Base-by-base conservation (phyloP, 139 green algal genomes). In the Chlamydomonas eustigma region DNA sequence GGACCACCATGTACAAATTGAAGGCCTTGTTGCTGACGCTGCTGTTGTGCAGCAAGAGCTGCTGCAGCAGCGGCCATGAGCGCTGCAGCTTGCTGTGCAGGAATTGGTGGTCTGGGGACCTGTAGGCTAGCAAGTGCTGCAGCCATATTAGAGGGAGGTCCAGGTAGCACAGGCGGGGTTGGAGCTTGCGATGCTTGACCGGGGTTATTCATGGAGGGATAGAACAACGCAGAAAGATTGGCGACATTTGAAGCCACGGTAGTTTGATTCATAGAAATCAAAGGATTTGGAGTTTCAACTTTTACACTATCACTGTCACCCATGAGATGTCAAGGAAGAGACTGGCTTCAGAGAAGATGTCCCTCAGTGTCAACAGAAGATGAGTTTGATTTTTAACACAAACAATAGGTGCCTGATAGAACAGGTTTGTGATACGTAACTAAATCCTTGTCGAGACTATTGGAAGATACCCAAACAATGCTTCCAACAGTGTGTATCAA, bases 1-100 rank as follows among this genome's bases (percentile, higher is more conserved):
- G 58, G 58, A 24, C 24, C 22, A 18, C 18, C 25, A 22, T 70
- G 58, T 70, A 24, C 58, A 58, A 58, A 58, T 58, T 58, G 44
- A 12, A 58, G 44, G 44, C 44, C 44, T 58, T 58, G 44, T 18
- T 58, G 44, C 44, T 58, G 58, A 24, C 28, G 6, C 18, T 32
- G 25, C 58, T 70, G 58, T 35, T 70, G 58, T 18, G 58, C 58
- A 32, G 24, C 25, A 37, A 70, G 58, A 37, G 58, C 58, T 34
- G 58, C 58, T 70, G 58, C 58, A 35, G 58, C 58, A 37, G 58
- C 58, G 24, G 58, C 58, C 58, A 70, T 70, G 25, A 70, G 58
- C 8, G 58, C 58, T 22, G 58, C 58, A 18, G 58, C 58, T 35
- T 70, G 58, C 28, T 70, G 58, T 32, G 58, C 25, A 32, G 58